Evolutionary conservation across 2,329 filamentous ascomycete genomes (phyloP).

Genomic region (Aspergillus fumigatiaffinis): DNA sequence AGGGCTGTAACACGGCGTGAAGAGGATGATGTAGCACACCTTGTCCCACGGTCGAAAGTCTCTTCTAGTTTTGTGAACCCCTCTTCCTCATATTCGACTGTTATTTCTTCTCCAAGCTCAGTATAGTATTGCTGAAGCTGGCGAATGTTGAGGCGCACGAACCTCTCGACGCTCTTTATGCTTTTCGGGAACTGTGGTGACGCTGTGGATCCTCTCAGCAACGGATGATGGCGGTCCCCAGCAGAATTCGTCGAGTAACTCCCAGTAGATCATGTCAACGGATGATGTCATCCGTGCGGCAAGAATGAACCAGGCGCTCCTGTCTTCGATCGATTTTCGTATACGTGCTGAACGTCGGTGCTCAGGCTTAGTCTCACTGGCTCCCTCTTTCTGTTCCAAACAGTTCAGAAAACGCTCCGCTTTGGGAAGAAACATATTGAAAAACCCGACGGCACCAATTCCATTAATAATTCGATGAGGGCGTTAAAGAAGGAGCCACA

Average conservation of each 20-base stretch:
- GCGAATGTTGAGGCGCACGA: constrained; percentile 1
- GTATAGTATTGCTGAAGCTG: constrained; percentile 1
- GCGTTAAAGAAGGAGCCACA: constrained; percentile 7
- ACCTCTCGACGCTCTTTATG: neutral
- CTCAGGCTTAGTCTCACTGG: neutral
- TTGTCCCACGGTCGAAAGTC: too few relatives aligned
- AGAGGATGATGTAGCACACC: too few relatives aligned
- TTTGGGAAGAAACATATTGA: neutral
- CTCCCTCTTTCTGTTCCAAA: neutral
- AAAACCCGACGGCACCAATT: neutral
- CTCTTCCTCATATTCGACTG: too few relatives aligned
- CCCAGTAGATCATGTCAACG: constrained; percentile 9
- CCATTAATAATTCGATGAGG: constrained; percentile 4
- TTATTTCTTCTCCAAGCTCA: constrained; percentile 2
- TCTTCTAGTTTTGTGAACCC: too few relatives aligned
- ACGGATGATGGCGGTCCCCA: constrained; percentile 2
- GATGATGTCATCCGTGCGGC: neutral
- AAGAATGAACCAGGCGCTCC: constrained; percentile 6
- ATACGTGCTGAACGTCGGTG: constrained; percentile 1
- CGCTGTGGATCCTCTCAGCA: neutral
- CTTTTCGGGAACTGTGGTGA: neutral
- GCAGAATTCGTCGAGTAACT: constrained; percentile 8
- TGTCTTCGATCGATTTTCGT: neutral
- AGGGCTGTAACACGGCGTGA: too few relatives aligned
- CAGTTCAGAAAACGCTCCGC: neutral